phyloP scores from a whole-genome alignment of 139 green algal genomes.

The Zygnema cylindricum region DNA sequence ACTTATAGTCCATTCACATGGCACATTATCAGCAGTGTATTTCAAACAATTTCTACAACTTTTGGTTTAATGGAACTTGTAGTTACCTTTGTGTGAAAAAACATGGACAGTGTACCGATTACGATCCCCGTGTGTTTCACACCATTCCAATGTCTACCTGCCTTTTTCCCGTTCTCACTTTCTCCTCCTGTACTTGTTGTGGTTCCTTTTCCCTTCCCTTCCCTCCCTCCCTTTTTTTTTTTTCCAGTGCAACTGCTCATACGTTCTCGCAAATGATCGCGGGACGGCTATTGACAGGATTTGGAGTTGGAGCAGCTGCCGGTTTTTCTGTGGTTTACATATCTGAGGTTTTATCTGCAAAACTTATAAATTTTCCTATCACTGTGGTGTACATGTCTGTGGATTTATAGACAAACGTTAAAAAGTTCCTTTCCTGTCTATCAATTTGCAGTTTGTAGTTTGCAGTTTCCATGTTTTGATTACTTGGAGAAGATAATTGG shows the following conservation, averaged over 20 bases:
- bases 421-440: no score
- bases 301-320: conserved; percentile 3
- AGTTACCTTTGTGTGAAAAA: no score
- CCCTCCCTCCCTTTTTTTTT: background rate
- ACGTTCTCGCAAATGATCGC: background rate
- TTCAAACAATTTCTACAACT: no score
- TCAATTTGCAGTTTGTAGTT: background rate
- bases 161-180: no score
- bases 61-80: no score
- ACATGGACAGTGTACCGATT: no score
- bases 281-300: conserved; percentile 12
- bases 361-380: background rate
- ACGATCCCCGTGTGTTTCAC: no score
- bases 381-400: background rate
- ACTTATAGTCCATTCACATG: no score
- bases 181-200: no score
- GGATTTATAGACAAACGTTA: no score
- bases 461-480: conserved; percentile 11
- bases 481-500: background rate
- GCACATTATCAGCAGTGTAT: no score
- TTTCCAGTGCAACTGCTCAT: background rate
- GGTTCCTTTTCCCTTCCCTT: background rate
- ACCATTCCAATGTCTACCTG: no score
- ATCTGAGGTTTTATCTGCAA: conserved; percentile 30
- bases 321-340: conserved; percentile 16